These are phyloP conservation scores for Spiraea crenata DNA, from an alignment of 331 rosid genomes.

Conservation along the genomic window DNA sequence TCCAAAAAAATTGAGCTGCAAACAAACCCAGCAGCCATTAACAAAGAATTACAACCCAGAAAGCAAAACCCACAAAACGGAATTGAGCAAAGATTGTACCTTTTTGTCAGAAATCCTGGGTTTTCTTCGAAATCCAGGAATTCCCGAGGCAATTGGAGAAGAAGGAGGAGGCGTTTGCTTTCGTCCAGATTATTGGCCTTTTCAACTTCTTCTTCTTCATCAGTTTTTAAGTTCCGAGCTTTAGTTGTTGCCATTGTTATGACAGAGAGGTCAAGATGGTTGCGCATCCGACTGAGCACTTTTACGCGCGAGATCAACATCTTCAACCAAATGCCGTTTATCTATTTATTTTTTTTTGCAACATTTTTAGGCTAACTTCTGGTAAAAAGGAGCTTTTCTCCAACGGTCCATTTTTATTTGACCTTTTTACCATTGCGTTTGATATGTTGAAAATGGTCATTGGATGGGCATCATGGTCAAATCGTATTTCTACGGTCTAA, in stretches of 20 bases:
- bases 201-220: neutral
- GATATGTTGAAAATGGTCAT: neutral
- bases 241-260: slow-evolving; percentile 1
- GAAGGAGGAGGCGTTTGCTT: neutral
- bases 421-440: neutral
- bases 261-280: neutral
- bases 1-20: neutral
- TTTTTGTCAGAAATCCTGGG: neutral
- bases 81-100: slow-evolving; percentile 3
- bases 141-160: neutral
- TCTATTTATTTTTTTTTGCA: too few species aligned
- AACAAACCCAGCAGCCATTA: neutral
- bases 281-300: neutral
- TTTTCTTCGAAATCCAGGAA: neutral
- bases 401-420: neutral
- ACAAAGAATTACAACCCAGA: neutral
- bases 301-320: neutral
- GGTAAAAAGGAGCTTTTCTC: neutral
- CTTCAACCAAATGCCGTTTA: neutral
- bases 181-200: neutral
- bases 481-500: too few species aligned
- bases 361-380: neutral
- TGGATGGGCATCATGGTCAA: neutral
- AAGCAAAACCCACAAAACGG: neutral
- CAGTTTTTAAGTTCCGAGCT: neutral